Evolutionary conservation across 2,329 filamentous ascomycete genomes (phyloP).

Genomic region (Penicillium vulpinum): DNA sequence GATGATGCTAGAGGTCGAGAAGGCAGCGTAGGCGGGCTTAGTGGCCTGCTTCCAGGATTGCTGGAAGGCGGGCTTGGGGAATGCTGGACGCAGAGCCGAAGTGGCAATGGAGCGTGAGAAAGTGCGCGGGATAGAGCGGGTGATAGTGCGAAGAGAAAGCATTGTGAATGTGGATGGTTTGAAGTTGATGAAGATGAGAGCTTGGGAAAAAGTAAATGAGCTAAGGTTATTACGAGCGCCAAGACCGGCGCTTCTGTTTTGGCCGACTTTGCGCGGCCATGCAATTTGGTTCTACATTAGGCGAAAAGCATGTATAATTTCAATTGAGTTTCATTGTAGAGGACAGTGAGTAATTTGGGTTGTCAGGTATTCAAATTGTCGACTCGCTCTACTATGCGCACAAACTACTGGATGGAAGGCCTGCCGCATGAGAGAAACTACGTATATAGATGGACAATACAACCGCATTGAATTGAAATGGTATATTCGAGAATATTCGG

Average conservation of each 20-base stretch:
- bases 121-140: slow-evolving; percentile 67
- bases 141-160: slow-evolving; percentile 67
- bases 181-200: slow-evolving; percentile 13
- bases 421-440: neutral
- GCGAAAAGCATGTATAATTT: neutral
- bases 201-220: slow-evolving; percentile 25
- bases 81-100: slow-evolving; percentile 50
- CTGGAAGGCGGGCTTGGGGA: slow-evolving; percentile 53
- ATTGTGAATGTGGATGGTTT: slow-evolving; percentile 50
- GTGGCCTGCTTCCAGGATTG: slow-evolving; percentile 51
- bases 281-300: slow-evolving; percentile 3
- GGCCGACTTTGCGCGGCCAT: slow-evolving; percentile 20
- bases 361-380: too few species aligned
- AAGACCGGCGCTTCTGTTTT: slow-evolving; percentile 23
- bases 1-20: slow-evolving; percentile 47
- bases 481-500: slow-evolving; percentile 12
- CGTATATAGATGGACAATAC: neutral
- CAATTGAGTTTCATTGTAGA: neutral
- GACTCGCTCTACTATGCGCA: neutral
- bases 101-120: slow-evolving; percentile 58
- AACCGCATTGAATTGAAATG: slow-evolving; percentile 5
- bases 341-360: neutral
- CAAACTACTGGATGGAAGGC: neutral
- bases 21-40: slow-evolving; percentile 46
- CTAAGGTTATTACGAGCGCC: slow-evolving; percentile 28